phyloP scores from a whole-genome alignment of 306 rosid species.

The Abrus pulchellus region DNA sequence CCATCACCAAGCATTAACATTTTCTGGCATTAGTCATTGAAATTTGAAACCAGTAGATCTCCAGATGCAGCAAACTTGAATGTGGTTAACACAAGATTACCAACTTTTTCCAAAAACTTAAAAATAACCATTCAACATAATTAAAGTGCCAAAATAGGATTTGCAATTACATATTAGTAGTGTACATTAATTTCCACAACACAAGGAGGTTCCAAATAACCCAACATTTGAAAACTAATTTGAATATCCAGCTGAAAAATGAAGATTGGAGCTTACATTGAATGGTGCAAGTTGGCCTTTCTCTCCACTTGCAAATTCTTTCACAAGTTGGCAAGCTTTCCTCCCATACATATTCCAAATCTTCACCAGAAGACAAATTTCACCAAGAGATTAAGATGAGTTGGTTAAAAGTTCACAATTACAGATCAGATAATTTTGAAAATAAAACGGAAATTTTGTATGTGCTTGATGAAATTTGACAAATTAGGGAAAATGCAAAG shows the following conservation, averaged over 20 bases:
- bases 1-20: slow-evolving; percentile 6
- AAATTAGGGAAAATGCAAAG: not conserved
- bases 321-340: slow-evolving; percentile 80
- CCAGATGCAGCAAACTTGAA: not conserved
- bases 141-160: not conserved
- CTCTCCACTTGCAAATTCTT: slow-evolving; percentile 70
- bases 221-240: not conserved
- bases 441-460: not conserved
- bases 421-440: not conserved
- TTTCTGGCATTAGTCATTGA: not conserved
- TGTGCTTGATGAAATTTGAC: not conserved
- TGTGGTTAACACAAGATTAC: not conserved
- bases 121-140: not conserved
- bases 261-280: slow-evolving; percentile 60
- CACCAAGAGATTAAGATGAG: not conserved
- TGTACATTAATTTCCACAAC: slow-evolving; percentile 2
- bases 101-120: not conserved
- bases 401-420: not conserved
- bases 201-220: slow-evolving; percentile 1
- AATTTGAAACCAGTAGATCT: not conserved
- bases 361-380: slow-evolving; percentile 14
- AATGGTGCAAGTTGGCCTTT: slow-evolving; percentile 77
- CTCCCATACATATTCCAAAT: slow-evolving; percentile 73
- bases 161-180: slow-evolving; percentile 16
- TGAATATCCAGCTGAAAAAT: slow-evolving; percentile 14